Evolutionary conservation across 1,139 yeast species (phyloP).

Genomic region (Lodderomyces pseudojiufengensis): DNA sequence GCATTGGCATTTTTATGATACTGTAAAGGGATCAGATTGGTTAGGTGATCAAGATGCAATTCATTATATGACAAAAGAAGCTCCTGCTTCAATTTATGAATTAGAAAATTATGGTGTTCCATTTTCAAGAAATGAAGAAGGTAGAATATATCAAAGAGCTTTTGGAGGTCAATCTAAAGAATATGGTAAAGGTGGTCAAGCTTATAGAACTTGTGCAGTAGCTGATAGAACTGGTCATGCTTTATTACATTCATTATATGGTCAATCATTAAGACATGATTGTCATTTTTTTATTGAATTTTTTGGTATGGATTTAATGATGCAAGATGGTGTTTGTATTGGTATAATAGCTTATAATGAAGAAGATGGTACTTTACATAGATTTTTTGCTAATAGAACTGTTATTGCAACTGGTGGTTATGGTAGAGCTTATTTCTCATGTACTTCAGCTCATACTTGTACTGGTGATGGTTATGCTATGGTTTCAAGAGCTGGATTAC

Average conservation of each 20-base stretch:
- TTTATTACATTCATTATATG: conserved; percentile 89
- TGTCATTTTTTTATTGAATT: conserved; percentile 97
- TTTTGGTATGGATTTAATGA: conserved; percentile 91
- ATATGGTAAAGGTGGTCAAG: conserved; percentile 98
- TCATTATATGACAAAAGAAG: conserved; percentile 98
- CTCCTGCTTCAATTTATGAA: conserved; percentile 93
- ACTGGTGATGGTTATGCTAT: conserved; percentile 99
- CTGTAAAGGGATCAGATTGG: conserved; percentile 99
- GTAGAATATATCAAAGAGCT: conserved; percentile 97
- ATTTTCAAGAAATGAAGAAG: conserved; percentile 94
- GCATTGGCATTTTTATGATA: conserved; percentile 99
- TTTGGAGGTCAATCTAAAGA: conserved; percentile 98
- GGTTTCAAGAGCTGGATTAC: conserved; percentile 98
- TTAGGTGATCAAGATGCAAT: conserved; percentile 99
- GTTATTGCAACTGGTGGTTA: conserved; percentile 98
- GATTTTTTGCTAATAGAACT: conserved; percentile 96
- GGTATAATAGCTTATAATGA: conserved; percentile 98
- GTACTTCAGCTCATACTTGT: conserved; percentile 99
- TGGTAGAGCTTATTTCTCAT: conserved; percentile 97
- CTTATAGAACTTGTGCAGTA: conserved; percentile 98
- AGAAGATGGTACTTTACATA: conserved; percentile 97
- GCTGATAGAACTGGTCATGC: conserved; percentile 99
- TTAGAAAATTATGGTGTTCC: conserved; percentile 98
- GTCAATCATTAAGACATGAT: conserved; percentile 94
- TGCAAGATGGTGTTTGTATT: conserved; percentile 94